phyloP scores from a whole-genome alignment of 2,329 filamentous ascomycete genomes.

The Massarina eburnea region DNA sequence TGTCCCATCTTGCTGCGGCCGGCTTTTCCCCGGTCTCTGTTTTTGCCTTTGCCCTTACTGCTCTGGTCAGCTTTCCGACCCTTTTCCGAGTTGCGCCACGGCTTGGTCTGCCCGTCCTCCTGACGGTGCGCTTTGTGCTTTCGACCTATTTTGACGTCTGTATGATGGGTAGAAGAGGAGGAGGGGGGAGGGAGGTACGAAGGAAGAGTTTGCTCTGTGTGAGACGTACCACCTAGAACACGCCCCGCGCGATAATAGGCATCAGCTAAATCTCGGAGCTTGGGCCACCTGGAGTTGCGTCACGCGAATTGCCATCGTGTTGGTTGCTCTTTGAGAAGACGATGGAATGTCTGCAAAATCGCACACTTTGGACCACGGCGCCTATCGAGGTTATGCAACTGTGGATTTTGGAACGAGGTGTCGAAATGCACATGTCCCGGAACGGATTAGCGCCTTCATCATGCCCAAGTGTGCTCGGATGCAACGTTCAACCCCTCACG shows the following conservation, averaged over 20 bases:
- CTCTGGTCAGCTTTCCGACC: constrained; percentile 20
- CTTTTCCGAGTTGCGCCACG: constrained; percentile 31
- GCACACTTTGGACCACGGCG: too few relatives aligned
- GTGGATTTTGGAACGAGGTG: too few relatives aligned
- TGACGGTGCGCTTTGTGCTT: constrained; percentile 50
- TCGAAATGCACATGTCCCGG: too few relatives aligned
- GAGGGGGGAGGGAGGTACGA: neutral
- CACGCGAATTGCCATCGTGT: too few relatives aligned
- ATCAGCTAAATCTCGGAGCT: neutral
- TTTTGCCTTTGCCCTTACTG: constrained; percentile 25
- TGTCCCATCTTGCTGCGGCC: constrained; percentile 73
- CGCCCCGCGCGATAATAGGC: neutral
- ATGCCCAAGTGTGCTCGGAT: too few relatives aligned
- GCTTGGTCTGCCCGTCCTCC: constrained; percentile 35
- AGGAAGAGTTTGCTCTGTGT: neutral
- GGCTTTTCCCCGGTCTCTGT: constrained; percentile 30
- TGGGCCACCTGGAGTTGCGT: constrained; percentile 1
- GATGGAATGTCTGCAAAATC: too few relatives aligned
- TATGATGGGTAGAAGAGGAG: too few relatives aligned
- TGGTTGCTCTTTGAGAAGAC: too few relatives aligned
- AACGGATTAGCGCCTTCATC: too few relatives aligned
- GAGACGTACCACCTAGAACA: neutral
- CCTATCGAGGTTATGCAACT: too few relatives aligned
- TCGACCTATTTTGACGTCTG: constrained; percentile 52
- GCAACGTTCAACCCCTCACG: too few relatives aligned